These are phyloP conservation scores for Aspergillus kassunensis DNA, from an alignment of 495 filamentous ascomycete species.

Conservation along the genomic window DNA sequence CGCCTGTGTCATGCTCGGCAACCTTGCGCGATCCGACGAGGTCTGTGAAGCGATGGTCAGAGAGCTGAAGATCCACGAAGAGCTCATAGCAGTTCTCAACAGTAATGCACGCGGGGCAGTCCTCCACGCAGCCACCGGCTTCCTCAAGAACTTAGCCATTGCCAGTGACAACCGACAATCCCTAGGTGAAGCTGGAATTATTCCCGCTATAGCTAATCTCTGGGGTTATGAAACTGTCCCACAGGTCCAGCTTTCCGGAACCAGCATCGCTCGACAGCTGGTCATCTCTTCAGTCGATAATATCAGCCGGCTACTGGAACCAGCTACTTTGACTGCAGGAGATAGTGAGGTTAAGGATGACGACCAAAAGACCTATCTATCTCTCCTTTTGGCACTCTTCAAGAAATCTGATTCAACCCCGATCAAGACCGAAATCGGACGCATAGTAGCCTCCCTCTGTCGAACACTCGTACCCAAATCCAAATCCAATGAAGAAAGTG, in stretches of 20 bases:
- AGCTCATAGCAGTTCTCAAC: conserved; percentile 52
- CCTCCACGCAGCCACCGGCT: conserved; percentile 64
- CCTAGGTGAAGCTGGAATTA: conserved; percentile 52
- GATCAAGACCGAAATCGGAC: conserved; percentile 70
- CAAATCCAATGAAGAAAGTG: conserved; percentile 21
- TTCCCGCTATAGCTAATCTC: conserved; percentile 53
- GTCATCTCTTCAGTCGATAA: conserved; percentile 56
- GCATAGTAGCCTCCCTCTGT: conserved; percentile 60
- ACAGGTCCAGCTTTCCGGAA: conserved; percentile 66
- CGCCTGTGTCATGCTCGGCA: conserved; percentile 72
- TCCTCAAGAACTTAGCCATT: conserved; percentile 76
- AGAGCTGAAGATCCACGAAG: conserved; percentile 48
- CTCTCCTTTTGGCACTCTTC: conserved; percentile 61
- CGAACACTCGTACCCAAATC: conserved; percentile 49
- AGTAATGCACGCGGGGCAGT: conserved; percentile 46
- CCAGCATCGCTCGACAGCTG: conserved; percentile 63
- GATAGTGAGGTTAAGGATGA: not conserved
- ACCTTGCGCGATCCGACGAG: conserved; percentile 68
- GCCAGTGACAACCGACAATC: conserved; percentile 56
- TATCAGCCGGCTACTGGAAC: conserved; percentile 44
- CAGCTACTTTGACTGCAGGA: conserved; percentile 25
- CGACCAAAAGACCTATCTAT: conserved; percentile 34
- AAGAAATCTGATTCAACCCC: conserved; percentile 56
- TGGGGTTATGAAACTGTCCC: conserved; percentile 59
- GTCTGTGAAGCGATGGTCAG: conserved; percentile 55